Evolutionary conservation across 1,139 yeast genomes (phyloP).

Genomic region (Meyerozyma smithsonii): DNA sequence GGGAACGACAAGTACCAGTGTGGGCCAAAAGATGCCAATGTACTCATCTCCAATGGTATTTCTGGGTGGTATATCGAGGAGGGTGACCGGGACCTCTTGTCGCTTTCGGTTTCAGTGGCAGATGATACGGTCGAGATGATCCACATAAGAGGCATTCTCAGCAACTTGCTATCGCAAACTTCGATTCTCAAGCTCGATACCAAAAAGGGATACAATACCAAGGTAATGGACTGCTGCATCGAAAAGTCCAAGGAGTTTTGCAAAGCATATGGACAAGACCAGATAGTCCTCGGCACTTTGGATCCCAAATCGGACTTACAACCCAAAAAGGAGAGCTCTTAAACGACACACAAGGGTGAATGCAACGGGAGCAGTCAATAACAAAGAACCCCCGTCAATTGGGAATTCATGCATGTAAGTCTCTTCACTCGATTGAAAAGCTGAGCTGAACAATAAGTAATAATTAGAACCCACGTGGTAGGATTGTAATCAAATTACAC

Average conservation of each 20-base stretch:
- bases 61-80: conserved; percentile 21
- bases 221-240: conserved; percentile 1
- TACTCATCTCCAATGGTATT: conserved; percentile 36
- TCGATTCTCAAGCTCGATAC: background rate
- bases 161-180: conserved; percentile 5
- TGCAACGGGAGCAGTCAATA: no score
- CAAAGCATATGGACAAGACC: conserved; percentile 8
- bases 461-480: no score
- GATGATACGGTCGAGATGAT: conserved; percentile 11
- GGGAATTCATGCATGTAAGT: no score
- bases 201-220: background rate
- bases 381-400: no score
- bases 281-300: conserved; percentile 5
- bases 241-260: conserved; percentile 3
- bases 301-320: background rate
- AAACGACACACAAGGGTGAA: no score
- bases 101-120: conserved; percentile 12
- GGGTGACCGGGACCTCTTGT: conserved; percentile 7
- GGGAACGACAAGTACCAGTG: conserved; percentile 21
- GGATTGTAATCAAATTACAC: no score
- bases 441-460: no score
- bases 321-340: background rate
- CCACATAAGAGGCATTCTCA: conserved; percentile 11
- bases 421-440: no score
- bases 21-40: conserved; percentile 20